Evolutionary conservation across 179 eudicot species (phyloP), one percentile per base, ranked within the genome.

Genomic region (Drosera spatulata): DNA sequence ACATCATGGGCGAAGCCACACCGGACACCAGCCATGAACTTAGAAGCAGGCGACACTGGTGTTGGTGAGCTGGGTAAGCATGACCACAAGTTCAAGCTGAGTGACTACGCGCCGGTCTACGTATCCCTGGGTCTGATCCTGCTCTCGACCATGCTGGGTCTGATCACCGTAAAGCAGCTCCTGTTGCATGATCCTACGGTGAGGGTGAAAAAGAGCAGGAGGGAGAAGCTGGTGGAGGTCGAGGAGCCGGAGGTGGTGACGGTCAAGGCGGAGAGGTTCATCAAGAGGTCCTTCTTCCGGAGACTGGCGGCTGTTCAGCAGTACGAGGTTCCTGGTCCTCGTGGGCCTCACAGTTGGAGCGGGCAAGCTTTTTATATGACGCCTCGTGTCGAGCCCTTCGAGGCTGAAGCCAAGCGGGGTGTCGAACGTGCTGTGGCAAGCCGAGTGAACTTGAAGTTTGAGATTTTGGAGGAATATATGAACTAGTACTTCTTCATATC

Each of bases 141-240:
- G 4, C 0, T 81, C 60, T 71, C 95, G 48, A 33, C 71, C 3
- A 14, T 75, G 12, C 58, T 87, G 0, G 95, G 97, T 3, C 43
- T 78, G 4, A 59, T 65, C 71, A 83, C 95, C 7, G 85, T 69
- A 1, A 50, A 56, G 65, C 93, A 90, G 8, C 86, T 82, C 40
- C 57, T 90, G 15, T 58, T 61, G 8, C 61, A 71, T 12, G 78
- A 75, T 2, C 97, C 97, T 0, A 74, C 74, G 15, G 87, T 87
- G 2, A 69, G 22, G 3, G 69, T 87, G 52, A 90, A 66, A 72
- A 90, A 87, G 61, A 75, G 82, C 14, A 76, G 65, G 54, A 65
- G 95, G 22, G 89, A 90, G 68, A 80, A 84, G 1, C 5, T 87
- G 3, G 86, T 86, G 40, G 97, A 87, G 84, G 74, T 90, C 52